Evolutionary conservation across 2,329 filamentous ascomycete genomes (phyloP), one percentile per base, ranked within the genome.

Genomic region (Metarhizium guizhouense): DNA sequence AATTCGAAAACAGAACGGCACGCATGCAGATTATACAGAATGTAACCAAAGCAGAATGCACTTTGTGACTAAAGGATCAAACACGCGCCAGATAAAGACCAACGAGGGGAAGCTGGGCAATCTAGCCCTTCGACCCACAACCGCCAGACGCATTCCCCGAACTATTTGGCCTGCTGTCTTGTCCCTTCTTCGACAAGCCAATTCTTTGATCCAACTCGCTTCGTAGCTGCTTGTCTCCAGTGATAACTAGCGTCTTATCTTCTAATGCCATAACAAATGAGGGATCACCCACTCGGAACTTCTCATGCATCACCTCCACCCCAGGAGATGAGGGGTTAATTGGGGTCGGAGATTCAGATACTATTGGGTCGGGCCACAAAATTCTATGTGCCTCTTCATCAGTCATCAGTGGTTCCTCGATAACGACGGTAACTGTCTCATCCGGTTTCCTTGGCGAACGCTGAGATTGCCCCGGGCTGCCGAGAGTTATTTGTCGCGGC

Each of bases 351-450:
- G 59, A 45, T 13, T 52, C 8, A 43, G 60, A 42, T 0, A 66
- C 58, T 0, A 59, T 56, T 2, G 62, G 58, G 4, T 72, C 69
- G 1, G 71, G 70, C 72, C 72, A 74, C 1, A 75, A 59, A 18
- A 75, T 74, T 38, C 66, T 64, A 2, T 62, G 62, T 2, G 72
- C 72, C 52, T 74, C 71, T 42, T 74, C 72, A 2, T 70, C 68
- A 3, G 72, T 74, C 61, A 74, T 67, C 0, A 67, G 68, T 4
- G 67, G 60, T 43, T 70, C 68, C 14, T 68, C 63, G 3, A 59
- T 51, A 18, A 43, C 50, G 6, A 54, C 14, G 20, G 55, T 6
- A 16, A 34, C 25, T 18, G 30, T 6, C 11, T 55, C 56, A 16
- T 36, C 47, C 3, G 52, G 38, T 38, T 57, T 56, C n/a, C 48